phyloP scores from a whole-genome alignment of 345 rosid species.

The Durio zibethinus region DNA sequence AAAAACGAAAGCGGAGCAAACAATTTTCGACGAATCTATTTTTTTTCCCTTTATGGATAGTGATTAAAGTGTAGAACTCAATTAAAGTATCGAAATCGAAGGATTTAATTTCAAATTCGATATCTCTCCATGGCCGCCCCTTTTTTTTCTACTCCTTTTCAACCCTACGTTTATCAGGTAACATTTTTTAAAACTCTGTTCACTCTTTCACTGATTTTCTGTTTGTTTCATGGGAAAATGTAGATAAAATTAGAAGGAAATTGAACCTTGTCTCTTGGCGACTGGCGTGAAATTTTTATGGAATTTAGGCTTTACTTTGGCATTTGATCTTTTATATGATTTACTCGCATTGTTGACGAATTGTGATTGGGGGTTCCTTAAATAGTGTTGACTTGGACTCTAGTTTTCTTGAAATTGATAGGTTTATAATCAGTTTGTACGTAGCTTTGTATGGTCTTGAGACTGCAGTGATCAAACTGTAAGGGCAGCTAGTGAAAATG shows the following conservation, averaged over 20 bases:
- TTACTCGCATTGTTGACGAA: slow-evolving; percentile 14
- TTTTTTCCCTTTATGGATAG: neutral
- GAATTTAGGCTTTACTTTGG: slow-evolving; percentile 18
- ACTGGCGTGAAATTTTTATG: neutral
- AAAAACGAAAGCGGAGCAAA: neutral
- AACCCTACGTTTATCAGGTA: slow-evolving; percentile 98
- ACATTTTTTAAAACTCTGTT: neutral
- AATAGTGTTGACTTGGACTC: neutral
- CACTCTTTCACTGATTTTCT: neutral
- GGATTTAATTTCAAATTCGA: neutral
- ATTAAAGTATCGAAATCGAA: neutral
- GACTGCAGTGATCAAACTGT: slow-evolving; percentile 1
- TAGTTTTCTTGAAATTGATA: slow-evolving; percentile 4
- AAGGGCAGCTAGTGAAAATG: neutral
- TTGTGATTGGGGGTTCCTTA: neutral
- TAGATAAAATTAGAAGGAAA: neutral
- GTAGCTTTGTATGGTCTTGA: neutral
- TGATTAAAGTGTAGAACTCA: neutral
- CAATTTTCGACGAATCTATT: neutral
- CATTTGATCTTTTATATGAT: slow-evolving; percentile 23
- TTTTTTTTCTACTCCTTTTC: slow-evolving; percentile 94
- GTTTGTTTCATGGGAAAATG: slow-evolving; percentile 15
- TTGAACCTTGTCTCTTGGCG: neutral
- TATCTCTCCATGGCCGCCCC: slow-evolving; percentile 81
- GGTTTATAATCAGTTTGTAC: neutral